Evolutionary conservation across 176 grass and related monocot genomes (phyloP), one percentile per base, ranked within the genome.

Genomic region (Panicum miliaceum): DNA sequence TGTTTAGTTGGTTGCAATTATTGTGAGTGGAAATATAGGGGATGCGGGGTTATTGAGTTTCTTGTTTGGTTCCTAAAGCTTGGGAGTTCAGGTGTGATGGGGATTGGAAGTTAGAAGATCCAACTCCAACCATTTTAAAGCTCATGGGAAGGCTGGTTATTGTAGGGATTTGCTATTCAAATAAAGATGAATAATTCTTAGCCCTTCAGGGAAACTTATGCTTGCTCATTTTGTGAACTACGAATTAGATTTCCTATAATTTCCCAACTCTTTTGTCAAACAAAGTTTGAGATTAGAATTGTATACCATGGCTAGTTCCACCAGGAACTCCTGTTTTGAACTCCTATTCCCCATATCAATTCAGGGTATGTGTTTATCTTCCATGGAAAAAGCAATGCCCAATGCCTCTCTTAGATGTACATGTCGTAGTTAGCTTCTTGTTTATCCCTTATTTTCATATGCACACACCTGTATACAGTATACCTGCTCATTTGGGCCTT

Each of bases 41-140:
- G 13, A 29, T 32, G 14, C 18, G 38, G 41, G 68, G 2, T 27
- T 47, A 14, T 45, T 25, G 26, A 47, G 12, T 71, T 47, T 71
- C n/a, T 27, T 46, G 41, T 71, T 71, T 46, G n/a, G 6, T 71
- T 71, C n/a, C 20, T 71, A 5, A 46, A 46, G 22, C 40, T 71
- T 71, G 68, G 40, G 68, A 46, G 22, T 71, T 71, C 7, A 46
- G 68, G 5, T 46, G 40, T 71, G 2, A 43, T 25, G 38, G 59
- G 67, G 67, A 71, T 46, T 46, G 12, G 23, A 71, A 71, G 12
- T 46, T 71, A 46, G 19, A 42, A 43, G n/a, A n/a, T 26, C 68
- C 12, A 71, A 71, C 42, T 46, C 68, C 68, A 26, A 71, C 68
- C 37, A 68, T 71, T 45, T 71, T 71, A 46, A 71, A 62, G 46